Percentiles rank a stretch among this genome's conserved stretches.
Conservation (phyloP, 768 basidiomycete species). For the Tylopilus subfusipes region DNA sequence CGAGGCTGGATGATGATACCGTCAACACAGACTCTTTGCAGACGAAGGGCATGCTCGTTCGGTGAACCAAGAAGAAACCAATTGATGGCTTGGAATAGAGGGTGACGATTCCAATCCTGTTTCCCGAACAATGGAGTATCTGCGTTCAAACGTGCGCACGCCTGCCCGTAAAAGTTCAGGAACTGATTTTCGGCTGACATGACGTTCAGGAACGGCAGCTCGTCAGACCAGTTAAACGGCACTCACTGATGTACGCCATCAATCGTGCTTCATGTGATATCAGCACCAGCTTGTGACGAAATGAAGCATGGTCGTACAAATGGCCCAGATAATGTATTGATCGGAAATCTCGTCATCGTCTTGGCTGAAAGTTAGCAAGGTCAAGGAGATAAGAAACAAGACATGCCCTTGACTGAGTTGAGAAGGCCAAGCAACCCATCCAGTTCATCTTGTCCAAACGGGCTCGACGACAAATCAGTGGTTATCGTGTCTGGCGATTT, state of each 20-base stretch:
- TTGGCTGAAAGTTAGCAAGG: neutral
- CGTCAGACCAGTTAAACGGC: neutral
- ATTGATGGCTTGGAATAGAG: neutral
- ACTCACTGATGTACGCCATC: constrained; percentile 13
- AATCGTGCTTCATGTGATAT: constrained; percentile 8
- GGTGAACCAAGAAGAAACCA: neutral
- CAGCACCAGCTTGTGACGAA: neutral
- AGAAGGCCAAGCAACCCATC: constrained; percentile 11
- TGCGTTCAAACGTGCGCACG: constrained; percentile 9
- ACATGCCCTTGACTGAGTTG: constrained; percentile 11
- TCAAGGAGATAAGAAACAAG: neutral
- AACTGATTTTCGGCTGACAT: constrained; percentile 15
- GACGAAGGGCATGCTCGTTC: constrained; percentile 10
- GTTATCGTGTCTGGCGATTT: constrained; percentile 11
- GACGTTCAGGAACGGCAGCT: neutral
- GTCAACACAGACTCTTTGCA: constrained; percentile 13
- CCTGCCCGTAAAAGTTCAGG: constrained; percentile 11
- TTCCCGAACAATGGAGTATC: constrained; percentile 8
- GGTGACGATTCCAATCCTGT: constrained; percentile 3
- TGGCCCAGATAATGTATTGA: constrained; percentile 8
- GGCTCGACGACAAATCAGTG: constrained; percentile 16
- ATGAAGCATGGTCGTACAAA: constrained; percentile 1
- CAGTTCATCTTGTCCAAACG: constrained; percentile 12
- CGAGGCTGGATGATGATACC: constrained; percentile 5
- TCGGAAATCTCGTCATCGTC: neutral